phyloP scores from a whole-genome alignment of 2,329 filamentous ascomycete species.

The Aspergillus felis region DNA sequence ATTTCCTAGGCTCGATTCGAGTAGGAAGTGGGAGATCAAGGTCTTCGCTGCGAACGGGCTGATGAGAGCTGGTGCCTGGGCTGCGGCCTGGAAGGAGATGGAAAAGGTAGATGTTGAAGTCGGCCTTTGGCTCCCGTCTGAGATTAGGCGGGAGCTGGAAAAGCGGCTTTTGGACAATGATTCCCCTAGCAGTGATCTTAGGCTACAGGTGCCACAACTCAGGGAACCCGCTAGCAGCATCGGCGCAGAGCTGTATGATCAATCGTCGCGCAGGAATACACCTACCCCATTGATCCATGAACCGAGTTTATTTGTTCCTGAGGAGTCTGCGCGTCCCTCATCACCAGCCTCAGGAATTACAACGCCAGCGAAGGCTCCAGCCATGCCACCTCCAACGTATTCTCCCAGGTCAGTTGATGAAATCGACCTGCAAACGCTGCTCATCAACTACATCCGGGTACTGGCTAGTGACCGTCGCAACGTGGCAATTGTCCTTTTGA shows the following conservation, averaged over 20 bases:
- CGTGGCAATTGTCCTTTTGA: slow-evolving; percentile 47
- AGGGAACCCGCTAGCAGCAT: slow-evolving; percentile 13
- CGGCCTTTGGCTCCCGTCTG: slow-evolving; percentile 61
- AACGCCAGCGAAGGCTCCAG: slow-evolving; percentile 4
- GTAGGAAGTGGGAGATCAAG: slow-evolving; percentile 63
- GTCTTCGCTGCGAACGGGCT: slow-evolving; percentile 93
- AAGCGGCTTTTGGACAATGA: slow-evolving; percentile 41
- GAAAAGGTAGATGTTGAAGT: slow-evolving; percentile 96
- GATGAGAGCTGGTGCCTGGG: slow-evolving; percentile 89
- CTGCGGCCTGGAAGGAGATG: slow-evolving; percentile 95
- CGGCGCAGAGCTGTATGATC: slow-evolving; percentile 6
- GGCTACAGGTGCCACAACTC: slow-evolving; percentile 8
- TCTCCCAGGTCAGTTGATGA: slow-evolving; percentile 27
- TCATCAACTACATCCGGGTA: slow-evolving; percentile 52
- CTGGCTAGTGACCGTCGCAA: slow-evolving; percentile 53
- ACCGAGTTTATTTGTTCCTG: background rate
- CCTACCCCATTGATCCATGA: background rate
- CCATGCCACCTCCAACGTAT: background rate
- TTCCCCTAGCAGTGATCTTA: slow-evolving; percentile 17
- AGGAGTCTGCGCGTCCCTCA: background rate
- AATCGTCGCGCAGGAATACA: background rate
- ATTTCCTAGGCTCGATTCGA: slow-evolving; percentile 46
- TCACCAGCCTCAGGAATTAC: background rate
- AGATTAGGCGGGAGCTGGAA: slow-evolving; percentile 50
- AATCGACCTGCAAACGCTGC: slow-evolving; percentile 49